Conservation (phyloP, 2,329 filamentous ascomycete species). For the Colletotrichum musae region DNA sequence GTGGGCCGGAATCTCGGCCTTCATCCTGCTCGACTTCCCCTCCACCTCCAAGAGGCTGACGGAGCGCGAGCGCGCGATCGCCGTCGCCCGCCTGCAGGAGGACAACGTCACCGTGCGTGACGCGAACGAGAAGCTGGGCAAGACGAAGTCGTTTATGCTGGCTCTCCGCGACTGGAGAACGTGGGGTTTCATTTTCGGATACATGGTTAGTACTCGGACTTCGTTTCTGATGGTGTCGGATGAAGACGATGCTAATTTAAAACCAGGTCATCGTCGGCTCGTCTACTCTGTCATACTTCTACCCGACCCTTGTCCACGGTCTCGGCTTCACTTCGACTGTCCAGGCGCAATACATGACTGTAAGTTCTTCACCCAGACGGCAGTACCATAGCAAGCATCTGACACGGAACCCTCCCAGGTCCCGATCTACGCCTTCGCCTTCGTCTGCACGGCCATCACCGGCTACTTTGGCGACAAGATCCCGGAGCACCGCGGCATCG, state of each 20-base stretch:
- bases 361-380: not conserved
- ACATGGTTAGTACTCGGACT: not conserved
- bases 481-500: constrained; percentile 60
- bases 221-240: not conserved
- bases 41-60: constrained; percentile 72
- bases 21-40: constrained; percentile 79
- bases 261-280: constrained; percentile 53
- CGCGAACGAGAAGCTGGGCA: constrained; percentile 63
- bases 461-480: constrained; percentile 63
- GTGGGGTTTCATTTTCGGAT: constrained; percentile 20
- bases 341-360: constrained; percentile 59
- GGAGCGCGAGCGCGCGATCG: constrained; percentile 70
- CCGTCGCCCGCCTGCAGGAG: constrained; percentile 70
- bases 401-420: constrained; percentile 44
- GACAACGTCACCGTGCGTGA: constrained; percentile 74
- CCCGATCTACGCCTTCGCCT: constrained; percentile 68
- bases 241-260: not conserved
- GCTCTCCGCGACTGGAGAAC: constrained; percentile 21
- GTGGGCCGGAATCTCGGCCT: constrained; percentile 73
- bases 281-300: constrained; percentile 67
- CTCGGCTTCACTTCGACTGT: constrained; percentile 62
- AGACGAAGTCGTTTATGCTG: constrained; percentile 8
- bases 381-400: too few species aligned
- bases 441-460: constrained; percentile 62
- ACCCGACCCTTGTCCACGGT: constrained; percentile 65